These are phyloP conservation scores for Sarocladiaceae sp. DNA, from an alignment of 2,329 filamentous ascomycete genomes.

Conservation along the genomic window DNA sequence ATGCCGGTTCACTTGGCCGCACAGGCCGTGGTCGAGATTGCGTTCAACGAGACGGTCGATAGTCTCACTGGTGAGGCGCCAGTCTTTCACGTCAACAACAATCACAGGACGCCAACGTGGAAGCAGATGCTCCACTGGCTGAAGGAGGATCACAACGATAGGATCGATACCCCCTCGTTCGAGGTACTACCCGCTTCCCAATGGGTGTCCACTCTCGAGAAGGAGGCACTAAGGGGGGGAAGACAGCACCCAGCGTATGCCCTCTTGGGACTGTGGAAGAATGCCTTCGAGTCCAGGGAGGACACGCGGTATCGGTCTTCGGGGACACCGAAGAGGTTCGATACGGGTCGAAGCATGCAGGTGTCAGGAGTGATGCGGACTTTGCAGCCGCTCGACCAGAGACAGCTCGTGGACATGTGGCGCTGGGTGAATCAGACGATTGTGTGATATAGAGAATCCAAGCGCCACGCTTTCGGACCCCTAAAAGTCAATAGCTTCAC, in stretches of 20 bases:
- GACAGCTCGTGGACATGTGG: constrained; percentile 16
- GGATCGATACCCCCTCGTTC: not conserved
- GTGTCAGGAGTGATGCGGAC: constrained; percentile 12
- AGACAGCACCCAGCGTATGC: constrained; percentile 16
- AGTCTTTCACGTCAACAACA: constrained; percentile 20
- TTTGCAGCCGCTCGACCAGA: constrained; percentile 13
- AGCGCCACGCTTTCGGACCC: not conserved
- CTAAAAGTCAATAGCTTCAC: not conserved
- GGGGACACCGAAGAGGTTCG: constrained; percentile 11
- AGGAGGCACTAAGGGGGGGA: not conserved
- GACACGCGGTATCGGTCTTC: not conserved
- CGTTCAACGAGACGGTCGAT: not conserved
- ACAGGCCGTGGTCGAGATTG: constrained; percentile 30
- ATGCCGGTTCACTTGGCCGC: constrained; percentile 40
- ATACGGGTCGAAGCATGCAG: constrained; percentile 8
- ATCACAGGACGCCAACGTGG: constrained; percentile 15
- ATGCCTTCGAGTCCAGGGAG: constrained; percentile 1
- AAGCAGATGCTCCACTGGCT: constrained; percentile 17
- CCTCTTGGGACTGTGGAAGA: constrained; percentile 18
- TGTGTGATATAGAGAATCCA: not conserved
- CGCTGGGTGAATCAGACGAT: constrained; percentile 14
- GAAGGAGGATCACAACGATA: not conserved
- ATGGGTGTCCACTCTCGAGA: constrained; percentile 16
- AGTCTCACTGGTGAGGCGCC: not conserved
- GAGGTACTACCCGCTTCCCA: constrained; percentile 10